These are phyloP conservation scores for Cordyceps pruinosa DNA, from an alignment of 2,329 filamentous ascomycete genomes.

Conservation along the genomic window DNA sequence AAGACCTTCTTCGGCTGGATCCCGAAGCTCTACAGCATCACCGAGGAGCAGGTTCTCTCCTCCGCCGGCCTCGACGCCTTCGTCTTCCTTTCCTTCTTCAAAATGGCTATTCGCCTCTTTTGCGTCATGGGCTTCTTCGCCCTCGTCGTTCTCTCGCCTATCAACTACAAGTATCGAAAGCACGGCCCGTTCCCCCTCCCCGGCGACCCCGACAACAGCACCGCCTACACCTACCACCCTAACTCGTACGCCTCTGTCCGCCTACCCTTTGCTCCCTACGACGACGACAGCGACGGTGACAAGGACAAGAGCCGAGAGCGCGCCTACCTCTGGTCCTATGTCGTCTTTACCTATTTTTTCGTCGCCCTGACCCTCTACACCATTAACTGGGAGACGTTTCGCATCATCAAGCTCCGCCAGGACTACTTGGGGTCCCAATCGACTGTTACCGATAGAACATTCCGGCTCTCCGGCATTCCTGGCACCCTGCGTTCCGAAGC, in stretches of 20 bases:
- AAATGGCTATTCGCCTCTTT: conserved; percentile 84
- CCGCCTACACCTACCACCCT: conserved; percentile 1
- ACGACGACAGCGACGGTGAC: conserved; percentile 13
- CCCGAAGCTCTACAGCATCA: conserved; percentile 72
- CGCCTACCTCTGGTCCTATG: conserved; percentile 80
- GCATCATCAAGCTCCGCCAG: conserved; percentile 79
- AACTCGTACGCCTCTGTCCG: conserved; percentile 14
- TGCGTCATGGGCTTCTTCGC: conserved; percentile 75
- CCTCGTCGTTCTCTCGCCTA: conserved; percentile 71
- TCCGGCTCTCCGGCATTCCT: conserved; percentile 85
- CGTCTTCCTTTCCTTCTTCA: conserved; percentile 93
- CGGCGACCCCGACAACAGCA: neutral
- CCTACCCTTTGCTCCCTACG: conserved; percentile 11
- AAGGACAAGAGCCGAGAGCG: conserved; percentile 28
- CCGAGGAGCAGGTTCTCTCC: conserved; percentile 80
- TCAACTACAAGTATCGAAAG: conserved; percentile 61
- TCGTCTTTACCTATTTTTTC: conserved; percentile 93
- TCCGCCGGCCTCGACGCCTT: conserved; percentile 92
- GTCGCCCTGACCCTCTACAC: conserved; percentile 74
- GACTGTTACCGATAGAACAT: conserved; percentile 92
- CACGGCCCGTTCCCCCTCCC: conserved; percentile 4
- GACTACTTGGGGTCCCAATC: conserved; percentile 88
- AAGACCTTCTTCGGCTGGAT: conserved; percentile 92
- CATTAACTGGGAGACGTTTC: conserved; percentile 74
- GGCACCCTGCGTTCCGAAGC: conserved; percentile 69